Base-by-base conservation (phyloP, 140 eudicot species). In the Bidens hawaiensis region DNA sequence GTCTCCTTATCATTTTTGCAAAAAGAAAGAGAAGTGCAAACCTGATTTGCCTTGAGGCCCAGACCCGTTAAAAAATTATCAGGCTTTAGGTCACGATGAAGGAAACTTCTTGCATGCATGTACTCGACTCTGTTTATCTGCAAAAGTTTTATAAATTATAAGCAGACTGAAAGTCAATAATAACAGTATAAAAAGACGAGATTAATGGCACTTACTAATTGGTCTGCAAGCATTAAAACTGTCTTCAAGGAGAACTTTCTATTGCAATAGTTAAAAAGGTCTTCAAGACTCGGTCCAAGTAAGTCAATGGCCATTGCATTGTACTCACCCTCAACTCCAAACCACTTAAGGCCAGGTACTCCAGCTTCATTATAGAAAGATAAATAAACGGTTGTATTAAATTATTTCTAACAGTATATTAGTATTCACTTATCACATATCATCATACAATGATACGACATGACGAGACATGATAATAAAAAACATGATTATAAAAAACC, bases 41-140 rank as follows among this genome's bases (percentile, higher is more conserved):
- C 99, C 96, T 85, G 99, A 77, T 93, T 93, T 48, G 96, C 99
- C 73, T 88, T 93, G 75, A 96, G 95, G 24, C 96, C 99, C 76
- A 93, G 78, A 76, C 99, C 99, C 96, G 88, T 93, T 64, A 93
- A 74, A 71, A 93, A 93, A 79, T 93, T 93, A 76, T 93, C 99
- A 28, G 99, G 99, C 85, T 93, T 93, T 65, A 93, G 88, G 68
- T 93, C 99, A 21, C 99, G 96, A 81, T 93, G 99, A 75, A 93
- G 95, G 75, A 93, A 88, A 49, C 99, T 95, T 60, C 96, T 83
- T 43, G 99, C 81, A 47, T 93, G 99, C 95, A 93, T 82, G 82
- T 85, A 93, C 65, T 93, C 99, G 75, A 93, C 96, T 75, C 99
- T 88, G 62, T 82, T 93, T 60, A 93, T 93, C 99, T 93, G 81